phyloP scores from a whole-genome alignment of 2,329 filamentous ascomycete species.

The Sporothrix curviconia region DNA sequence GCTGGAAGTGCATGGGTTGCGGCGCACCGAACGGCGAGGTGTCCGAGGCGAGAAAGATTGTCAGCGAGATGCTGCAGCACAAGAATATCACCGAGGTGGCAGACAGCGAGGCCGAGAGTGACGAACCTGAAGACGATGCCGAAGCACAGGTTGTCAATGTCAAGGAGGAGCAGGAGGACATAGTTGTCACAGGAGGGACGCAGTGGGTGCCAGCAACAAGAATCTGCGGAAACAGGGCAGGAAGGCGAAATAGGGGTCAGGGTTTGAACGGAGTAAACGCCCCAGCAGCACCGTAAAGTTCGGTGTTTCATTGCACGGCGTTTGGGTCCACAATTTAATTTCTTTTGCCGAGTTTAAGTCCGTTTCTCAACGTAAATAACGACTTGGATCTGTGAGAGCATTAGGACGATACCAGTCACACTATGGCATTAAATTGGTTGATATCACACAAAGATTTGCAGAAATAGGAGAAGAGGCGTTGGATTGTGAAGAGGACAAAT shows the following conservation, averaged over 20 bases:
- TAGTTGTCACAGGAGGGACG: neutral
- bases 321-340: neutral
- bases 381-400: constrained; percentile 10
- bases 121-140: neutral
- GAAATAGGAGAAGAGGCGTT: no score
- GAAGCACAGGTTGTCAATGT: neutral
- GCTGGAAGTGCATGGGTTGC: constrained; percentile 86
- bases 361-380: neutral
- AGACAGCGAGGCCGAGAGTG: constrained; percentile 1
- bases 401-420: no score
- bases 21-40: constrained; percentile 74
- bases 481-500: no score
- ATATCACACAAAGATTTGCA: no score
- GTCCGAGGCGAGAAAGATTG: constrained; percentile 66
- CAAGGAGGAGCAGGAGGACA: neutral
- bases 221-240: constrained; percentile 7
- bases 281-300: no score
- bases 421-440: no score
- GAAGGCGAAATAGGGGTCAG: constrained; percentile 1
- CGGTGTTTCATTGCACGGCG: constrained; percentile 2
- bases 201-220: neutral
- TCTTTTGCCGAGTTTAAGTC: neutral
- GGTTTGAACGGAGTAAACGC: no score
- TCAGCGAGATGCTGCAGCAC: constrained; percentile 53
- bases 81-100: neutral